Percentiles rank a stretch among this genome's conserved stretches.
These are phyloP conservation scores for Collybiopsis confluens DNA, from an alignment of 768 basidiomycete genomes.

Conservation along the genomic window DNA sequence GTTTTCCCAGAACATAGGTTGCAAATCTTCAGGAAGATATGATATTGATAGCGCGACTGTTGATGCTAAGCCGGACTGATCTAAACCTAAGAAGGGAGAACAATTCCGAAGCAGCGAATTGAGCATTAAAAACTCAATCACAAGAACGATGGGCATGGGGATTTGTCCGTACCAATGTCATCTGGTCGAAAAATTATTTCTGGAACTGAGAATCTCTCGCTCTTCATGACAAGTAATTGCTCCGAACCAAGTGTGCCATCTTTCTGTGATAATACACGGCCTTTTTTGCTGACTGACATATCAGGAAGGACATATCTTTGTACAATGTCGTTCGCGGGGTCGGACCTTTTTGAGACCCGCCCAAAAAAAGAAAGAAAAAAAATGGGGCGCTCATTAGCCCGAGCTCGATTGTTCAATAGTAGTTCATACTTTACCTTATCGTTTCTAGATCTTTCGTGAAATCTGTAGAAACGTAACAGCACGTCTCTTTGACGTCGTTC, in stretches of 20 bases:
- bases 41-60: constrained; percentile 76
- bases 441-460: constrained; percentile 72
- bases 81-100: constrained; percentile 48
- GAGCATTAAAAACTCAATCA: constrained; percentile 1
- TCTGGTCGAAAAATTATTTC: constrained; percentile 88
- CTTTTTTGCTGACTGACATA: constrained; percentile 62
- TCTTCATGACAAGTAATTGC: constrained; percentile 81
- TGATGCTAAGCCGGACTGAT: constrained; percentile 75
- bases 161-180: constrained; percentile 67
- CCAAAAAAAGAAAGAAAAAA: no score
- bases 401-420: no score
- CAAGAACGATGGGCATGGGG: constrained; percentile 6
- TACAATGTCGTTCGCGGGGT: constrained; percentile 66
- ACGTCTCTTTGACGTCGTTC: constrained; percentile 87
- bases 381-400: no score
- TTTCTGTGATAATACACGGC: constrained; percentile 49
- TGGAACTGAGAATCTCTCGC: constrained; percentile 90
- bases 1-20: constrained; percentile 94
- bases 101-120: constrained; percentile 15
- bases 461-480: constrained; percentile 78
- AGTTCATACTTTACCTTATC: constrained; percentile 58
- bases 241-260: constrained; percentile 52
- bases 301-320: constrained; percentile 92
- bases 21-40: constrained; percentile 72
- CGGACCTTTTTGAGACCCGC: constrained; percentile 30